These are phyloP conservation scores for Geotrichum bryndzae DNA, from an alignment of 1,139 yeast genomes.

Conservation along the genomic window DNA sequence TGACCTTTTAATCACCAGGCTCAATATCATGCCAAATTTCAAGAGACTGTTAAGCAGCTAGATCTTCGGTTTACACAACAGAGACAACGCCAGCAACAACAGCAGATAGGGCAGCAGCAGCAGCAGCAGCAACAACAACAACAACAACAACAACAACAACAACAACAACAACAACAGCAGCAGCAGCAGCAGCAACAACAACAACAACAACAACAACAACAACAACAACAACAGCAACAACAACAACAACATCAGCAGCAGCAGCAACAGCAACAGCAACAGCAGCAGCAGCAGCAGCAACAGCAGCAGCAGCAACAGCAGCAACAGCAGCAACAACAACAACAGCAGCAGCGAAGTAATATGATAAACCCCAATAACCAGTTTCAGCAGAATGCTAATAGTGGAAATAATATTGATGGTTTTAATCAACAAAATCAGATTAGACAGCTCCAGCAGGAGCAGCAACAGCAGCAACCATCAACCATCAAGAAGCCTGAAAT, in stretches of 20 bases:
- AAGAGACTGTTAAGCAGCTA: not conserved
- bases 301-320: slow-evolving; percentile 21
- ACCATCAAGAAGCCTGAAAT: not conserved
- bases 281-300: slow-evolving; percentile 21
- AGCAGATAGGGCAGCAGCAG: slow-evolving; percentile 16
- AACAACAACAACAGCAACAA: slow-evolving; percentile 13
- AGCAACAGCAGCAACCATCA: slow-evolving; percentile 3
- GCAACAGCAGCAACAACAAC: slow-evolving; percentile 19
- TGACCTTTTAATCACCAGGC: not conserved
- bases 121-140: slow-evolving; percentile 19
- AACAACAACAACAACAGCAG: slow-evolving; percentile 22
- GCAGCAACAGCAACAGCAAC: slow-evolving; percentile 15
- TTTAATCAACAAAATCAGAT: not conserved
- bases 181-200: slow-evolving; percentile 10
- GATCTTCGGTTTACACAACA: slow-evolving; percentile 18
- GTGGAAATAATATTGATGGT: not conserved
- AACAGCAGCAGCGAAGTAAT: slow-evolving; percentile 3
- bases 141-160: slow-evolving; percentile 16
- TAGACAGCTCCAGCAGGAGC: not conserved
- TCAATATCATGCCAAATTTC: slow-evolving; percentile 4
- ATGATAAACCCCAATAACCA: not conserved
- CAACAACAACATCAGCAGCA: not conserved
- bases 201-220: slow-evolving; percentile 21
- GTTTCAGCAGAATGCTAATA: not conserved
- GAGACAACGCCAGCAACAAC: slow-evolving; percentile 23